phyloP scores from a whole-genome alignment of 2,329 filamentous ascomycete genomes.

The Hymenoscyphus infarciens region DNA sequence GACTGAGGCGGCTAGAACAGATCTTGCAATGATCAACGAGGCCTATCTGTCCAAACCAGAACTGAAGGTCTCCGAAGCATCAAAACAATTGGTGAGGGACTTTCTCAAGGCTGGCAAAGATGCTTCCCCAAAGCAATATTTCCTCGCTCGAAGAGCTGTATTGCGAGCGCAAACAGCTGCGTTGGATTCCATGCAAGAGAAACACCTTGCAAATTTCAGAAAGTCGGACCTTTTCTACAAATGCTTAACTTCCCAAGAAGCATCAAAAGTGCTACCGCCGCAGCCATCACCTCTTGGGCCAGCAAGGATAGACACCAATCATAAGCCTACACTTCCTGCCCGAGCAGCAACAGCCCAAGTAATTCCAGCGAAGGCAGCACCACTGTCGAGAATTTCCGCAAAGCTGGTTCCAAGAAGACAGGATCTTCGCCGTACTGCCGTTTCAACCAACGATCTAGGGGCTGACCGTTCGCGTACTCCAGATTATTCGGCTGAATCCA shows the following conservation, averaged over 20 bases:
- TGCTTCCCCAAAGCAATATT: conserved; percentile 78
- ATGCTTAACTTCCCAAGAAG: conserved; percentile 84
- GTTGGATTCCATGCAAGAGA: conserved; percentile 77
- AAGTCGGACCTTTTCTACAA: conserved; percentile 95
- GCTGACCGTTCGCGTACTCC: conserved; percentile 39
- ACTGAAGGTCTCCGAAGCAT: conserved; percentile 69
- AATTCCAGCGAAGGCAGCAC: conserved; percentile 40
- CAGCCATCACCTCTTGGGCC: conserved; percentile 26
- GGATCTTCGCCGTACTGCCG: conserved; percentile 56
- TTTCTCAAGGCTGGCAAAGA: conserved; percentile 76
- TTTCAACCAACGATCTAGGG: conserved; percentile 58
- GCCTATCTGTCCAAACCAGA: conserved; percentile 81
- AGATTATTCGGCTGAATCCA: conserved; percentile 39
- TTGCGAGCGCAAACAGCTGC: conserved; percentile 77
- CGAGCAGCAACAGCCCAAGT: conserved; percentile 33
- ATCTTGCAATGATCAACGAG: conserved; percentile 88
- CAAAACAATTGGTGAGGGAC: conserved; percentile 65
- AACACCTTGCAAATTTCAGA: conserved; percentile 81
- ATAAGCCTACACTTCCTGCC: conserved; percentile 27
- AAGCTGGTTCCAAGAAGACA: conserved; percentile 42
- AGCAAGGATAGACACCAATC: conserved; percentile 39
- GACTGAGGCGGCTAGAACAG: conserved; percentile 79
- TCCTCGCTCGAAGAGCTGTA: conserved; percentile 75
- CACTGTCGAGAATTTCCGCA: conserved; percentile 46
- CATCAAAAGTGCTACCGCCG: conserved; percentile 39